Conservation (phyloP, 2,329 filamentous ascomycete species). For the Beauveria asiatica region DNA sequence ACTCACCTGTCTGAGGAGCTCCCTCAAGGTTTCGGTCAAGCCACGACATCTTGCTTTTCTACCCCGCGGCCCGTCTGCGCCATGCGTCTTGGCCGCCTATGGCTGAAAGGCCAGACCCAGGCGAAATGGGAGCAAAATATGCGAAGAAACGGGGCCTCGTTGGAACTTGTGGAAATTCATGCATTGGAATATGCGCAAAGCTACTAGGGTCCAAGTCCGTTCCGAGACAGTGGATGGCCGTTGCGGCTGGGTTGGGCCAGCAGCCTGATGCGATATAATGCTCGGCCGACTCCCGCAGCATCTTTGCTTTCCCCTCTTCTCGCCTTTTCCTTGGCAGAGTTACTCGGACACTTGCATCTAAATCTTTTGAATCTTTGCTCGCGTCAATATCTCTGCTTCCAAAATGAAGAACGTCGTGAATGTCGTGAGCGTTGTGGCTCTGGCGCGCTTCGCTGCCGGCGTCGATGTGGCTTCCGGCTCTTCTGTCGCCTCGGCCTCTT, state of each 20-base stretch:
- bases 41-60: no score
- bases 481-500: not conserved
- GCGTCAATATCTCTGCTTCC: not conserved
- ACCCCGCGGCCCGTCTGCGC: no score
- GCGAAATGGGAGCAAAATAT: not conserved
- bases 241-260: not conserved
- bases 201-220: not conserved
- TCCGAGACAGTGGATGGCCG: not conserved
- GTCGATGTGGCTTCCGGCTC: not conserved
- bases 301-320: not conserved
- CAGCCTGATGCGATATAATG: not conserved
- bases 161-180: not conserved
- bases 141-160: not conserved
- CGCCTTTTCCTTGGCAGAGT: not conserved
- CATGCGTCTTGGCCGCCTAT: no score
- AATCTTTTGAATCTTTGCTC: not conserved
- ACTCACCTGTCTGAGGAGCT: no score
- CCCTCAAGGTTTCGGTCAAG: no score
- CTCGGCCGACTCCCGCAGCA: not conserved
- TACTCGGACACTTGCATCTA: not conserved
- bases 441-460: not conserved
- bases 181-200: not conserved
- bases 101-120: no score
- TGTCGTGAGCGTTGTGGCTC: not conserved
- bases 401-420: not conserved